phyloP scores from a whole-genome alignment of 2,329 filamentous ascomycete species.

The Arthrobotrys sinensis region DNA sequence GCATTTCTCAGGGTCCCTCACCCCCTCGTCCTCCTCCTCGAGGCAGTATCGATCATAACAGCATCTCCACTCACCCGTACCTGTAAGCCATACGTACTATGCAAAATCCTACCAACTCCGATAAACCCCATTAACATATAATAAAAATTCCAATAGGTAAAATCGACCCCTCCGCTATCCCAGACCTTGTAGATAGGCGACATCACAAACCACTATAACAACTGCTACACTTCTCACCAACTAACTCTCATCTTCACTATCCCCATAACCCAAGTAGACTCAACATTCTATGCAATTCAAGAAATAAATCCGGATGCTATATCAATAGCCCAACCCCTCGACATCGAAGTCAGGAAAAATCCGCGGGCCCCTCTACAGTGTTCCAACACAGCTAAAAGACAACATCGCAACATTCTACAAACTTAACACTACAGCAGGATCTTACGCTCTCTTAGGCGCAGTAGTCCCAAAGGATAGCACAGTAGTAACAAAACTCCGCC shows the following conservation, averaged over 20 bases:
- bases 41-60: neutral
- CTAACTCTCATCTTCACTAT: constrained; percentile 64
- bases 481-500: constrained; percentile 74
- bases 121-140: neutral
- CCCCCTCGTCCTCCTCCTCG: neutral
- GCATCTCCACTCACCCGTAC: neutral
- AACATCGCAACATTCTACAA: constrained; percentile 76
- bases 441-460: constrained; percentile 75
- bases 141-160: constrained; percentile 29
- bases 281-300: constrained; percentile 65
- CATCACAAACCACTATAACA: constrained; percentile 23
- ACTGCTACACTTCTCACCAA: constrained; percentile 47
- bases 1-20: neutral
- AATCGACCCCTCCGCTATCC: constrained; percentile 14
- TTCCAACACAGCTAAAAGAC: constrained; percentile 78
- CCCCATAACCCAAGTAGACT: constrained; percentile 67
- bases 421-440: constrained; percentile 78
- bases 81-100: neutral
- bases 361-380: constrained; percentile 73
- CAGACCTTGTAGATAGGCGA: constrained; percentile 46
- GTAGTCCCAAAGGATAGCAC: constrained; percentile 73
- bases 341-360: constrained; percentile 64
- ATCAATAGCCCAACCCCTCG: constrained; percentile 67
- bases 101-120: neutral
- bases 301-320: constrained; percentile 68